phyloP scores from a whole-genome alignment of 2,329 filamentous ascomycete genomes.

The Cladosporium cucumerinum region DNA sequence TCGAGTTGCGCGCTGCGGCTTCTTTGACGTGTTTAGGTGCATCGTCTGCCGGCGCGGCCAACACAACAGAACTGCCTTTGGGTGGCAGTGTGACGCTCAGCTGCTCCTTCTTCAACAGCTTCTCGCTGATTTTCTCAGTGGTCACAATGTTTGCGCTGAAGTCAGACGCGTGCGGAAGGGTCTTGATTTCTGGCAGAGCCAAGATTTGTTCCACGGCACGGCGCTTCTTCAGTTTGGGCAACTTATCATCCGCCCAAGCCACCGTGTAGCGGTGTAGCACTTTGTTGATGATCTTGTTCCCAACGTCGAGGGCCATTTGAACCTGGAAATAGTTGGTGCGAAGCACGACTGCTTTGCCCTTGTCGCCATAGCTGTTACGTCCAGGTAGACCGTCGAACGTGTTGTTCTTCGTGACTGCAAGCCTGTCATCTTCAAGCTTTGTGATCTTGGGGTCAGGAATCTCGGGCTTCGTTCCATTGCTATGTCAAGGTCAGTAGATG shows the following conservation, averaged over 20 bases:
- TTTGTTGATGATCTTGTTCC: conserved; percentile 21
- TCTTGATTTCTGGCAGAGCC: conserved; percentile 32
- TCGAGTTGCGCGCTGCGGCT: conserved; percentile 33
- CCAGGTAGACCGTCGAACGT: conserved; percentile 28
- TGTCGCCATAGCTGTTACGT: conserved; percentile 38
- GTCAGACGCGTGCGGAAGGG: conserved; percentile 38
- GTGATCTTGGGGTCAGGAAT: conserved; percentile 27
- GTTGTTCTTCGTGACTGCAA: conserved; percentile 25
- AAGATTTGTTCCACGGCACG: conserved; percentile 49
- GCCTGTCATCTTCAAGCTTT: conserved; percentile 25
- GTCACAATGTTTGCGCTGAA: conserved; percentile 38
- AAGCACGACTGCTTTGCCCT: conserved; percentile 38
- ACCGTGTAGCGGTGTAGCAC: conserved; percentile 43
- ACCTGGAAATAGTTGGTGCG: conserved; percentile 44
- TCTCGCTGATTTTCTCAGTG: conserved; percentile 17
- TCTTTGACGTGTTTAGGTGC: conserved; percentile 18
- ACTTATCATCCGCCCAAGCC: conserved; percentile 29
- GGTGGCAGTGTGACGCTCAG: background rate
- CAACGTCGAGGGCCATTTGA: conserved; percentile 34
- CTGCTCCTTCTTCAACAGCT: background rate
- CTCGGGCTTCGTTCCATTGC: conserved; percentile 3
- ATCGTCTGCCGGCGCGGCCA: background rate
- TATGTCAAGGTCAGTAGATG: background rate
- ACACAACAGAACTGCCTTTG: background rate
- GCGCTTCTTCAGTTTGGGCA: conserved; percentile 44